Evolutionary conservation across 208 protist genomes (phyloP).

Genomic region (Trypanosoma vivax): DNA sequence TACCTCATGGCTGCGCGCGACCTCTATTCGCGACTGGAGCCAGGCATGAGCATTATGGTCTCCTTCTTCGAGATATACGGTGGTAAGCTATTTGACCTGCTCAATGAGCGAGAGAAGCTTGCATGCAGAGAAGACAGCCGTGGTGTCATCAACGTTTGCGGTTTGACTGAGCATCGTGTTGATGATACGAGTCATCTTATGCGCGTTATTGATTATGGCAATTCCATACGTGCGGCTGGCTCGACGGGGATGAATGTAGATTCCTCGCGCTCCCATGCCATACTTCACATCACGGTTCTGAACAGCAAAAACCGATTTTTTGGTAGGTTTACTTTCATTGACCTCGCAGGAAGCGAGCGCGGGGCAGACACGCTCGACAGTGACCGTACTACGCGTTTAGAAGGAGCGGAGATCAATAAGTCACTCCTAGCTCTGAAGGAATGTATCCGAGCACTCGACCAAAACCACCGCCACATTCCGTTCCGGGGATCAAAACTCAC

Average conservation of each 20-base stretch:
- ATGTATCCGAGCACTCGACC: slow-evolving; percentile 96
- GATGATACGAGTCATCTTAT: slow-evolving; percentile 53
- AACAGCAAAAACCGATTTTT: slow-evolving; percentile 45
- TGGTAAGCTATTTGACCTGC: slow-evolving; percentile 86
- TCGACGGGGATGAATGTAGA: slow-evolving; percentile 50
- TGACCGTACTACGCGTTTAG: slow-evolving; percentile 93
- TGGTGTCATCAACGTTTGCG: slow-evolving; percentile 87
- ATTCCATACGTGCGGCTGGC: slow-evolving; percentile 47
- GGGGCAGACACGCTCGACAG: slow-evolving; percentile 93
- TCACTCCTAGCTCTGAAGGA: slow-evolving; percentile 98
- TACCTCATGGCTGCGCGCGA: slow-evolving; percentile 82
- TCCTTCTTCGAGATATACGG: slow-evolving; percentile 91
- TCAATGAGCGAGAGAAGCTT: slow-evolving; percentile 78
- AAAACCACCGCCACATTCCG: slow-evolving; percentile 94
- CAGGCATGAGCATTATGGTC: slow-evolving; percentile 35
- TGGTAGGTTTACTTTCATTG: slow-evolving; percentile 98
- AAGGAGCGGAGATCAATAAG: slow-evolving; percentile 99
- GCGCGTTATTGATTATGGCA: slow-evolving; percentile 63
- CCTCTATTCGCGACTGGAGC: slow-evolving; percentile 53
- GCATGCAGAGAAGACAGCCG: slow-evolving; percentile 93
- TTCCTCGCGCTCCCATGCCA: slow-evolving; percentile 84
- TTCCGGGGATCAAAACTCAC: slow-evolving; percentile 98
- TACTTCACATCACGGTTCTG: slow-evolving; percentile 87
- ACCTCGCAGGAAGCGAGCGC: slow-evolving; percentile 98
- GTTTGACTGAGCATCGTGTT: slow-evolving; percentile 64